Evolutionary conservation across 2,329 filamentous ascomycete genomes (phyloP).

Genomic region (Clonostachys rosea): DNA sequence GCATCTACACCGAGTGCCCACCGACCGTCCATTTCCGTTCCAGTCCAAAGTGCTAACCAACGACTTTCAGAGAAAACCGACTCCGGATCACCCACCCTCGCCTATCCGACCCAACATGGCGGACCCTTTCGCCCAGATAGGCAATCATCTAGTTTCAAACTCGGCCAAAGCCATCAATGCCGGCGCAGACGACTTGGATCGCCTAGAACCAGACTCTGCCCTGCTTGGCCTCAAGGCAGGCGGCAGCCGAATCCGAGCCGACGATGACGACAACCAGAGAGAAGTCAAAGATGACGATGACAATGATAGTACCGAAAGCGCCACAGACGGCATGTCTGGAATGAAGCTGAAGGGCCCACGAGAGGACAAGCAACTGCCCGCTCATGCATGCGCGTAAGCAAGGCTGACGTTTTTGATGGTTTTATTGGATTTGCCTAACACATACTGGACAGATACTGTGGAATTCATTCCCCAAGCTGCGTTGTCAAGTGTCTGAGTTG

Average conservation of each 20-base stretch:
- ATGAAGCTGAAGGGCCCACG: conserved; percentile 53
- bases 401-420: background rate
- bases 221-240: conserved; percentile 64
- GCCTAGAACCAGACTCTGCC: conserved; percentile 73
- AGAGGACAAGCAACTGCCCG: conserved; percentile 85
- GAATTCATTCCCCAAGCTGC: conserved; percentile 90
- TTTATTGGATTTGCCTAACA: conserved; percentile 12
- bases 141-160: conserved; percentile 81
- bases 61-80: no score
- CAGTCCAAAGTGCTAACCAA: no score
- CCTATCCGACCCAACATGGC: conserved; percentile 56
- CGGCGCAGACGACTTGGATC: conserved; percentile 68
- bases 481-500: conserved; percentile 96
- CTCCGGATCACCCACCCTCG: background rate
- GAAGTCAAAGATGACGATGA: conserved; percentile 83
- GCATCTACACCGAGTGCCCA: no score
- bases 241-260: conserved; percentile 64
- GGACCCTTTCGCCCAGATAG: conserved; percentile 82
- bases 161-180: conserved; percentile 85
- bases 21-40: no score
- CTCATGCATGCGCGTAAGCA: conserved; percentile 90
- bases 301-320: conserved; percentile 69
- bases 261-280: conserved; percentile 86
- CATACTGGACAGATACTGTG: conserved; percentile 68
- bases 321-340: conserved; percentile 36